Evolutionary conservation across 2,329 filamentous ascomycete genomes (phyloP), one percentile per base, ranked within the genome.

Genomic region (Orbilia blumenaviensis): DNA sequence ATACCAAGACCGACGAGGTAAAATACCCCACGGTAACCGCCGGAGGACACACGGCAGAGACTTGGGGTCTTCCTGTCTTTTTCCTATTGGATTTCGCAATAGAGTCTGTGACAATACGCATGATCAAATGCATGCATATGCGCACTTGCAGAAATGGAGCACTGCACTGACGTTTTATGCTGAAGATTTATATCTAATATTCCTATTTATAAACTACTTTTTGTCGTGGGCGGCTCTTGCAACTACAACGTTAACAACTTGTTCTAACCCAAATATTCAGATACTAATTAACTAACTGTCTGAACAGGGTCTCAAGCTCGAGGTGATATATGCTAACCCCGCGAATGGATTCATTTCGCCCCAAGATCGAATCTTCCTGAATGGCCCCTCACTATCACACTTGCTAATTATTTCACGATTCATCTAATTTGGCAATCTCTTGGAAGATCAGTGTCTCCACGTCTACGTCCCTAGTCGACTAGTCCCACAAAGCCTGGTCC

Each of bases 61-160:
- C 60, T 3, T 69, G 66, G 66, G 27, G n/a, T n/a, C 25, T 23
- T 44, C 48, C 42, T 44, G 62, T 48, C 8, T 46, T 46, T 16
- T 69, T 69, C 38, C 44, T 42, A 14, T 48, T 66, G 6, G 66
- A 69, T 60, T 52, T 54, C 42, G 66, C 42, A n/a, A 54, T 62
- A n/a, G 54, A 69, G 36, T 54, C 18, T n/a, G 44, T 42, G 12
- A 61, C 54, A 50, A 58, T 62, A 48, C 66, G 54, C 12, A 25
- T 38, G 3, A 69, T 42, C 38, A 46, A n/a, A n/a, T n/a, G n/a
- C n/a, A 58, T 23, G 66, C 66, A 61, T 62, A 62, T 42, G 66
- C n/a, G n/a, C 66, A 41, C 62, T 69, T n/a, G 54, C 66, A 54
- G 62, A 62, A n/a, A n/a, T n/a, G n/a, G 21, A 54, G 54, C 29